Evolutionary conservation across 805 yeast species (phyloP).

Genomic region (Kodamaea laetipori): DNA sequence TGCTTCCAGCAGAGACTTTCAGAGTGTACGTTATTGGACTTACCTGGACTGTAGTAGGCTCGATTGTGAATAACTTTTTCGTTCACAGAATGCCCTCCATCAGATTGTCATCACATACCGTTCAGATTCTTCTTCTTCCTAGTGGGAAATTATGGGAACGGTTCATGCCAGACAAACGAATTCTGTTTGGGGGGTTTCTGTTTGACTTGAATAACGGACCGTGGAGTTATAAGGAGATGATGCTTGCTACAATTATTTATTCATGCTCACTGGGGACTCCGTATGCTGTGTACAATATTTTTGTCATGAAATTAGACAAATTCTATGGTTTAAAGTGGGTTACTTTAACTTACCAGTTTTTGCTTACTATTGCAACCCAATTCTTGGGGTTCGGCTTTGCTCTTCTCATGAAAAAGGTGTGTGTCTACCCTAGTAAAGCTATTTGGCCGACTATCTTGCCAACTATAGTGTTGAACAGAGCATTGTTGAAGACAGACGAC

Average conservation of each 20-base stretch:
- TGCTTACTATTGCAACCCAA: slow-evolving; percentile 56
- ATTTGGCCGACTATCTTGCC: slow-evolving; percentile 49
- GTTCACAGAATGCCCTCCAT: slow-evolving; percentile 54
- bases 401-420: slow-evolving; percentile 59
- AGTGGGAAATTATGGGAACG: slow-evolving; percentile 44
- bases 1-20: slow-evolving; percentile 51
- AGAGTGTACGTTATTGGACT: slow-evolving; percentile 58
- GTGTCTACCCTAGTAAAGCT: slow-evolving; percentile 44
- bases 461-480: slow-evolving; percentile 44
- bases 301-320: slow-evolving; percentile 45
- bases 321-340: slow-evolving; percentile 48
- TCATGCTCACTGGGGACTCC: slow-evolving; percentile 46
- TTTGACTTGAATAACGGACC: slow-evolving; percentile 43
- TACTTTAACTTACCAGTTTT: slow-evolving; percentile 53
- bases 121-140: slow-evolving; percentile 42
- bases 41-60: slow-evolving; percentile 53
- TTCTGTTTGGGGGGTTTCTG: slow-evolving; percentile 23
- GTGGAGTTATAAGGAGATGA: slow-evolving; percentile 49
- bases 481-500: slow-evolving; percentile 36
- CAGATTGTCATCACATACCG: slow-evolving; percentile 37
- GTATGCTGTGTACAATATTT: slow-evolving; percentile 43
- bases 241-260: slow-evolving; percentile 46
- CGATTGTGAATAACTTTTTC: slow-evolving; percentile 59
- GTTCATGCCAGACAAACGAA: slow-evolving; percentile 24
- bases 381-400: slow-evolving; percentile 70